Conservation (phyloP, 2,329 filamentous ascomycete species). For the Curvularia verruculosa region DNA sequence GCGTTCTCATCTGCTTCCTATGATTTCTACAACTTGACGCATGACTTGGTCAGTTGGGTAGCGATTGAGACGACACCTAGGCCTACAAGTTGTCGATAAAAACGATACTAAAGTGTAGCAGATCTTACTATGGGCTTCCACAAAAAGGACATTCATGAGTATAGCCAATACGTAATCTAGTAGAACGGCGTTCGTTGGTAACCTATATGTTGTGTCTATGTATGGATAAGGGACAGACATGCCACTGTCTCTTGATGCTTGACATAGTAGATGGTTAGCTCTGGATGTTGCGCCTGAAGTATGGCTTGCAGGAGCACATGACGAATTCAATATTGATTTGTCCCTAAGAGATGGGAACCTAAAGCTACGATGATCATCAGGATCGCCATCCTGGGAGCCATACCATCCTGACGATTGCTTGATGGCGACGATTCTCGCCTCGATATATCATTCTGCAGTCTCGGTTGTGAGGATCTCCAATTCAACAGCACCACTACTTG, state of each 20-base stretch:
- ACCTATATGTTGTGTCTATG: neutral
- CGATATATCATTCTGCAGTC: neutral
- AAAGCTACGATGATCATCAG: neutral
- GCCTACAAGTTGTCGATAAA: neutral
- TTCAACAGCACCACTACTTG: neutral
- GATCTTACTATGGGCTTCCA: neutral
- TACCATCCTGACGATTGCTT: neutral
- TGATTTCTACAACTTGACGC: constrained; percentile 11
- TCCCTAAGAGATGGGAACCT: neutral
- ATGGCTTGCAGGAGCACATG: neutral
- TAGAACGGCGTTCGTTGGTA: neutral
- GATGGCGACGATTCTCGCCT: neutral
- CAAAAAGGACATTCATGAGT: neutral
- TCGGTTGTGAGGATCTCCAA: neutral
- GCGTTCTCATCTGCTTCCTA: constrained; percentile 25
- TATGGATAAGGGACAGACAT: neutral
- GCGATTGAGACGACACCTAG: neutral
- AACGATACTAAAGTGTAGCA: neutral
- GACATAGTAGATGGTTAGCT: neutral
- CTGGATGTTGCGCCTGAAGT: neutral
- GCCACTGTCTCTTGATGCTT: neutral
- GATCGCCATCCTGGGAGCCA: neutral
- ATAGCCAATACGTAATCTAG: neutral
- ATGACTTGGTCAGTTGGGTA: neutral
- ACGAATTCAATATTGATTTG: neutral